phyloP scores from a whole-genome alignment of 306 rosid species.

The Corylus americana region DNA sequence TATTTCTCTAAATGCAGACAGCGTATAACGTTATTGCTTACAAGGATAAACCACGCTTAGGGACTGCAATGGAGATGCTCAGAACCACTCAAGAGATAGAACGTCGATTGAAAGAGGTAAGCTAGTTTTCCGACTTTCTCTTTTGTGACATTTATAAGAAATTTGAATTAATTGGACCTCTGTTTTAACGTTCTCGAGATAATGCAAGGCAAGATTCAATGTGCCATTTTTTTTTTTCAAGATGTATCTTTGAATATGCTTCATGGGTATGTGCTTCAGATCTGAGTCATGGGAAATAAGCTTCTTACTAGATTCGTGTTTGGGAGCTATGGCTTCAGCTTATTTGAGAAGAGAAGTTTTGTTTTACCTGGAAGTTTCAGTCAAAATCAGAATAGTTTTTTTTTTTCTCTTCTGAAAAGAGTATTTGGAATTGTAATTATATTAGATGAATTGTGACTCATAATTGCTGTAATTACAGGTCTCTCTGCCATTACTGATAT shows the following conservation, averaged over 20 bases:
- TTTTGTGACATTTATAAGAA: constrained; percentile 3
- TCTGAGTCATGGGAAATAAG: neutral
- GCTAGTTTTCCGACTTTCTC: constrained; percentile 25
- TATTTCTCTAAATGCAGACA: constrained; percentile 49
- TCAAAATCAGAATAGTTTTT: neutral
- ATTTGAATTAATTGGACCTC: constrained; percentile 4
- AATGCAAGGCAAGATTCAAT: neutral
- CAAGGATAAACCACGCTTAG: constrained; percentile 83
- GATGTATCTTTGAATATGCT: neutral
- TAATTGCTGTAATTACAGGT: constrained; percentile 47
- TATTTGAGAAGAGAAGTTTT: neutral
- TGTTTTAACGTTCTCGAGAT: neutral
- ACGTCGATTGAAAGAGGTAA: constrained; percentile 57
- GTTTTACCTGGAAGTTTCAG: neutral
- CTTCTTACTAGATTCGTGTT: neutral
- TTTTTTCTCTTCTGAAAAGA: neutral
- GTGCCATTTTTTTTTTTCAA: neutral
- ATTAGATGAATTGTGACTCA: neutral
- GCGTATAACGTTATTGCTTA: constrained; percentile 74
- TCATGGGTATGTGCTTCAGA: neutral
- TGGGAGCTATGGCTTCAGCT: neutral
- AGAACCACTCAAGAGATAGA: constrained; percentile 81
- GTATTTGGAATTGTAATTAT: neutral
- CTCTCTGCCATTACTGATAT: constrained; percentile 74
- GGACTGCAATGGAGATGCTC: constrained; percentile 75